Percentiles rank a stretch among this genome's conserved stretches.
Evolutionary conservation across 805 yeast genomes (phyloP).

Genomic region (Priceomyces haplophilus): DNA sequence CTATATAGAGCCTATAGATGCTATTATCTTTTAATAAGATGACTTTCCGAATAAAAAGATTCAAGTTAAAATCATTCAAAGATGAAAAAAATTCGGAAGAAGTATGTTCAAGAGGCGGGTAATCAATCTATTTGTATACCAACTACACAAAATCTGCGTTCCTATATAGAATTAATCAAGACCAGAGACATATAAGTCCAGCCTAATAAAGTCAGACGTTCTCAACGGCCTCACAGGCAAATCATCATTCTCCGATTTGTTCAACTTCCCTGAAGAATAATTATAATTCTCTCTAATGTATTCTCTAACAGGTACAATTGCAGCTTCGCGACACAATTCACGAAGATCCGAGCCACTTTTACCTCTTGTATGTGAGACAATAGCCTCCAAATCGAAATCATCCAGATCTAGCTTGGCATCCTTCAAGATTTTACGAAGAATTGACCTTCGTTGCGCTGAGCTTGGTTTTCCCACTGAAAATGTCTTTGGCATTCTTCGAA

Average conservation of each 20-base stretch:
- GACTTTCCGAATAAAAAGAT: neutral
- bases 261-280: conserved; percentile 36
- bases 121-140: neutral
- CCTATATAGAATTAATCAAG: neutral
- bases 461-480: conserved; percentile 77
- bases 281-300: conserved; percentile 65
- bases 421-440: conserved; percentile 63
- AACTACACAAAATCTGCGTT: neutral
- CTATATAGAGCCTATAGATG: too few relatives aligned
- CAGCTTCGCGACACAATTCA: conserved; percentile 92
- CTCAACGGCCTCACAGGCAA: conserved; percentile 58
- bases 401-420: conserved; percentile 58
- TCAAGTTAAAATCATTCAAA: too few relatives aligned
- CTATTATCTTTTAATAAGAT: too few relatives aligned
- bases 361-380: conserved; percentile 64
- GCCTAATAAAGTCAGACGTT: conserved; percentile 57
- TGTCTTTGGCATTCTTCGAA: conserved; percentile 89
- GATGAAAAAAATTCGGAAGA: neutral
- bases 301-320: conserved; percentile 83
- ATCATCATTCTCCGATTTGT: conserved; percentile 23
- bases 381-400: conserved; percentile 55
- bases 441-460: conserved; percentile 62
- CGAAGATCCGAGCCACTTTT: conserved; percentile 85
- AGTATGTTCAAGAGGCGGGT: conserved; percentile 1
- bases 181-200: neutral